Conservation (phyloP, 495 filamentous ascomycete species). For the Aspergillus carlsbadensis region DNA sequence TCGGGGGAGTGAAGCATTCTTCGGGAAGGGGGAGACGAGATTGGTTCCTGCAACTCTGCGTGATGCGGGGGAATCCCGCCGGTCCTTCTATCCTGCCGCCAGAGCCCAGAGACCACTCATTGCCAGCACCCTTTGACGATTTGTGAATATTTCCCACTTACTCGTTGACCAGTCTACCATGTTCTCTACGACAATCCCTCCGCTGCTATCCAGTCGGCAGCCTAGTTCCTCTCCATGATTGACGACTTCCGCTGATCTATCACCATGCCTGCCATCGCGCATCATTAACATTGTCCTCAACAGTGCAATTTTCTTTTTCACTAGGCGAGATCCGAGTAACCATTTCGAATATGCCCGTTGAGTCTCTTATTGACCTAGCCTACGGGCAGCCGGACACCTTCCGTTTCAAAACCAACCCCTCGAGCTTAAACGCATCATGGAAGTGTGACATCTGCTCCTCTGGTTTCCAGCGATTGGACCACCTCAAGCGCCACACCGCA, state of each 20-base stretch:
- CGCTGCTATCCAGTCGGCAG: background rate
- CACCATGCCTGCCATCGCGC: background rate
- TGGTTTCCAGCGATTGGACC: conserved; percentile 31
- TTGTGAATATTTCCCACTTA: background rate
- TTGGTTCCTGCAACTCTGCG: background rate
- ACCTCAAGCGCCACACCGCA: conserved; percentile 30
- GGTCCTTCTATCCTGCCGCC: background rate
- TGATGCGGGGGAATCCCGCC: conserved; percentile 18
- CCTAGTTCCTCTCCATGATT: background rate
- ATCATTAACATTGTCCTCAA: background rate
- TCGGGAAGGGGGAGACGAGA: background rate
- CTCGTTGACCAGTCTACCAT: background rate
- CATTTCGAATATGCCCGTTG: background rate
- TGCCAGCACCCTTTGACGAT: too few relatives aligned
- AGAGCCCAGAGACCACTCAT: too few relatives aligned
- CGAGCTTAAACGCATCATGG: conserved; percentile 16
- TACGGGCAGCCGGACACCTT: background rate
- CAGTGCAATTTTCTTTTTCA: background rate
- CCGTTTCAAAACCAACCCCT: background rate
- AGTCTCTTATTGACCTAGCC: background rate
- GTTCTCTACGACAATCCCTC: background rate
- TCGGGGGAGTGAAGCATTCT: background rate
- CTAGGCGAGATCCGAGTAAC: too few relatives aligned
- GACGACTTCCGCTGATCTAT: background rate
- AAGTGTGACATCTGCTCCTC: conserved; percentile 32